Base-by-base conservation (phyloP, 2,329 filamentous ascomycete species). In the Coniochaeta pulveracea region DNA sequence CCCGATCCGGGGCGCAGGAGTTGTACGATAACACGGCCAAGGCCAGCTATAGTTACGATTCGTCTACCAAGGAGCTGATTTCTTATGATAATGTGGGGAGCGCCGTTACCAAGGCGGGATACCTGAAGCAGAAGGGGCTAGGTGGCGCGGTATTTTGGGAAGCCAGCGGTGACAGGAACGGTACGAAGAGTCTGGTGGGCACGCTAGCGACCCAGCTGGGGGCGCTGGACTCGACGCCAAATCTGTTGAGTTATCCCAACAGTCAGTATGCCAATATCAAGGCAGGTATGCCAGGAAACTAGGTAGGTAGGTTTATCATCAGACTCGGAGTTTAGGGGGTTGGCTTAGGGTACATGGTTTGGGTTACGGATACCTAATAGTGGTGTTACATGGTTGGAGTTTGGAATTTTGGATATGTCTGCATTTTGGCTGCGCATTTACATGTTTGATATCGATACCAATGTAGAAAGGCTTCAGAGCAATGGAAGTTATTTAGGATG, bases 61-160 rank as follows among this genome's bases (percentile, higher is more conserved):
- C 55, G 1, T 44, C 36, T 0, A 63, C 60, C 8, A 61, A 63
- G 32, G 73, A 75, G 46, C 72, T 91, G 58, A 62, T 93, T 33
- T 74, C 72, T 16, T 91, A 84, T 46, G 77, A 82, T 45, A 80
- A 69, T 4, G 61, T 72, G 0, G 51, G 57, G 19, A 73, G 77
- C 40, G 72, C 71, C 1, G 51, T 50, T 18, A 49, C 58, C 41
- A 93, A 91, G 60, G 69, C 69, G 1, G 50, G 60, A 7, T 91
- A 79, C 47, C 64, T 91, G 42, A 58, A 61, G 43, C 46, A 58
- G 15, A 62, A 64, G 34, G 61, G 69, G 0, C 66, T 93, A 1
- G 84, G 80, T 1, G 85, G 85, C 10, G 77, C 72, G 1, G 83
- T 91, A 64, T 93, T 81, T 69, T 93, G 85, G 85, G 84, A 93